A percentile compares a stretch with the other conserved stretches of the same genome.
These are phyloP conservation scores for Penicillium sp. DNA, from an alignment of 2,329 filamentous ascomycete species.

Conservation along the genomic window DNA sequence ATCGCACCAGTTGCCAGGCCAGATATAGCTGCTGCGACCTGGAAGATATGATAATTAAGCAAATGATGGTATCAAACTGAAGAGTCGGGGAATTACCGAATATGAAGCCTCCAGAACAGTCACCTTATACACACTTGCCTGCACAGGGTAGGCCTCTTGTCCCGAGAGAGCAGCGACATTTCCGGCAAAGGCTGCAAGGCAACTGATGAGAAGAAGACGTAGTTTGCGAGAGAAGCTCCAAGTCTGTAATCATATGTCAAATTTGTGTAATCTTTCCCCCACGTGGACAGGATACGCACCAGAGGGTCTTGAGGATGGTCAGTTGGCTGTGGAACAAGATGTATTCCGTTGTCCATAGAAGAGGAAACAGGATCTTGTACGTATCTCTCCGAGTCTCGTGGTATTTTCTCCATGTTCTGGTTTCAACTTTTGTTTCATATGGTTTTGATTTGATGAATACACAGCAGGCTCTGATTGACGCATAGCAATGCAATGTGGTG, in stretches of 20 bases:
- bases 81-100: constrained; percentile 27
- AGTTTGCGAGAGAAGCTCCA: constrained; percentile 29
- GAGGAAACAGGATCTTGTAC: neutral
- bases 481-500: neutral
- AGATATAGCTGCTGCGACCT: constrained; percentile 36
- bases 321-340: constrained; percentile 30
- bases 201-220: constrained; percentile 11
- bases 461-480: neutral
- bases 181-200: constrained; percentile 34
- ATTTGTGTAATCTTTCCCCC: constrained; percentile 20
- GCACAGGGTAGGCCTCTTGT: constrained; percentile 34
- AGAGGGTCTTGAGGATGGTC: constrained; percentile 31
- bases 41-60: constrained; percentile 15
- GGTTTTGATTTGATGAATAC: too few relatives aligned
- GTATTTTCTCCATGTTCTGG: neutral
- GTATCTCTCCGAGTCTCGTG: neutral
- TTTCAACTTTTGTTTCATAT: neutral
- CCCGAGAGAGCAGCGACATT: constrained; percentile 32
- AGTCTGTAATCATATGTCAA: constrained; percentile 30
- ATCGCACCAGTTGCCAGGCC: constrained; percentile 38
- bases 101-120: constrained; percentile 28
- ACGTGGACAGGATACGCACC: constrained; percentile 23
- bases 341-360: neutral
- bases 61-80: too few relatives aligned
- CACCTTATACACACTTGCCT: constrained; percentile 32